Conservation (phyloP, 2,329 filamentous ascomycete genomes). For the Raffaelea albimanens region DNA sequence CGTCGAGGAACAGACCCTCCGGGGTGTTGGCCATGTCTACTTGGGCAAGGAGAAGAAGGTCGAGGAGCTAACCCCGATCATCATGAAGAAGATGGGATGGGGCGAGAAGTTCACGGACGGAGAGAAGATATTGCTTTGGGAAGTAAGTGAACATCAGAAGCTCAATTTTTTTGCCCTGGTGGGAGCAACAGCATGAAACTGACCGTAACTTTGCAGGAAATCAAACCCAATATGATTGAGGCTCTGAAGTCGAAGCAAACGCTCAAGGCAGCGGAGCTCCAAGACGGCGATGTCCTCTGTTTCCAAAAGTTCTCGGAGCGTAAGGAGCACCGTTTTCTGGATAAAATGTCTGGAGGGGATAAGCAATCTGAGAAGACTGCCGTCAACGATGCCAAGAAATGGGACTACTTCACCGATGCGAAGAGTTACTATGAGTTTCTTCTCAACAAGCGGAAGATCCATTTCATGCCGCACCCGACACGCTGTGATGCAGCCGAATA, state of each 20-base stretch:
- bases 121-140: conserved; percentile 63
- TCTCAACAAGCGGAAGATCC: conserved; percentile 69
- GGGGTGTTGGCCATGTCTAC: conserved; percentile 75
- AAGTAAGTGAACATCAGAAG: conserved; percentile 49
- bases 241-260: conserved; percentile 84
- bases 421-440: conserved; percentile 90
- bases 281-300: conserved; percentile 94
- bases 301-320: conserved; percentile 62
- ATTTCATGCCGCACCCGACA: conserved; percentile 60
- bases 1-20: conserved; percentile 61
- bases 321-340: conserved; percentile 27
- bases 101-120: conserved; percentile 58
- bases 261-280: conserved; percentile 82
- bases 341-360: conserved; percentile 29
- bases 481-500: conserved; percentile 48
- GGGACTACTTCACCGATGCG: conserved; percentile 58
- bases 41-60: conserved; percentile 83
- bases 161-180: too few species aligned
- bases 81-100: conserved; percentile 81
- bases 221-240: conserved; percentile 97
- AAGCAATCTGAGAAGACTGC: conserved; percentile 12
- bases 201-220: conserved; percentile 49
- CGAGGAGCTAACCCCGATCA: conserved; percentile 68
- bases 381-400: conserved; percentile 20
- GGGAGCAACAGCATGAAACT: background rate